Evolutionary conservation across 768 basidiomycete genomes (phyloP), one percentile per base, ranked within the genome.

Genomic region (Boletellus emodensis): DNA sequence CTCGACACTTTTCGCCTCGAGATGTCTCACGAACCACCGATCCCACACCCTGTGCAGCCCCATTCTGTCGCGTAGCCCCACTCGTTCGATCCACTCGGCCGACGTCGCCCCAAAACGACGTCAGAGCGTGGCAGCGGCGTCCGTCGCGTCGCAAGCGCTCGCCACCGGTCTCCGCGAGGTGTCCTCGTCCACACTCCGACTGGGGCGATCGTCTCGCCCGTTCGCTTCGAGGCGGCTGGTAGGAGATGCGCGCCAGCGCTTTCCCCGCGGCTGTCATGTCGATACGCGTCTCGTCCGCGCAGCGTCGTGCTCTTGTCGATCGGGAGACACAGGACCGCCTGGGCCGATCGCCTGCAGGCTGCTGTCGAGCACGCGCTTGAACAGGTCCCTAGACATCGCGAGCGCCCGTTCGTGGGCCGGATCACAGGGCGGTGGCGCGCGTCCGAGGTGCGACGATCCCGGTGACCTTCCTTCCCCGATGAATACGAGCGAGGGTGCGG

Each of bases 341-440:
- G 72, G 0, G 77, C 75, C 24, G 24, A 26, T 26, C 5, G 24
- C 24, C n/a, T n/a, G 24, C 24, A 79, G 78, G 15, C 78, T 75
- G 53, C 74, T 74, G 14, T 76, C 72, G 4, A 81, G 64, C 2
- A 71, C 77, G 8, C 72, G 70, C 46, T 79, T 77, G 66, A 80
- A 83, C 61, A 80, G 79, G 24, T 69, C 67, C 44, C 2, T 75
- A 75, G 9, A 71, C 33, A 32, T 66, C 64, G 37, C 20, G 20
- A 20, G 20, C 20, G 20, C 20, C 20, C 20, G 20, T 20, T 20
- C 20, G 20, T 20, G 20, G 20, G 46, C 68, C 64, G 3, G 68
- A 72, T 79, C 80, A 81, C 75, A 75, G 79, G 17, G 70, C 80
- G 35, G 81, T 81, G 41, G 74, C 20, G 20, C 20, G 20, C 20